phyloP scores from a whole-genome alignment of 257 asterid species.

The Primulina eburnea region DNA sequence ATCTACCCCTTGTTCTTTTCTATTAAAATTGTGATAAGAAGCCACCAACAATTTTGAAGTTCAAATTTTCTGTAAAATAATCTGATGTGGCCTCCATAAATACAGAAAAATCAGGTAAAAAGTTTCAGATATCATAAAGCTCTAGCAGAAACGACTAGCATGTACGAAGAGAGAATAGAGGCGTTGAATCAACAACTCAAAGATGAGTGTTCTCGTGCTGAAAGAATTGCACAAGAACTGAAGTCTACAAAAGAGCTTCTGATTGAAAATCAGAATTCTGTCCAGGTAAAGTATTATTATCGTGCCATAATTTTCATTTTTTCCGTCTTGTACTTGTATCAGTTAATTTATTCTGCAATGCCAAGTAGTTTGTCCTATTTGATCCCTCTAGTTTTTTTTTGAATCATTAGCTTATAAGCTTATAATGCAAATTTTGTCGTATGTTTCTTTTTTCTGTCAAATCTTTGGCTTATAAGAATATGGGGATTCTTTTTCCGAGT shows the following conservation, averaged over 20 bases:
- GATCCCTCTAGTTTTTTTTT: too few relatives aligned
- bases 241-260: conserved; percentile 36
- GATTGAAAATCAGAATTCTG: conserved; percentile 42
- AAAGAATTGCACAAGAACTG: conserved; percentile 52
- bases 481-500: conserved; percentile 2
- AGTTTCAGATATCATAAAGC: conserved; percentile 51
- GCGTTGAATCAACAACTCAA: conserved; percentile 50
- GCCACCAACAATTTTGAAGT: neutral
- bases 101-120: conserved; percentile 58
- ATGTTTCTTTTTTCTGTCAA: neutral
- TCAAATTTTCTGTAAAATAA: conserved; percentile 9
- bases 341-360: neutral
- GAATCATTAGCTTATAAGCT: too few relatives aligned
- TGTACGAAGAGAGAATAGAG: conserved; percentile 66
- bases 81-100: conserved; percentile 25
- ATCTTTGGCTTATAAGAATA: neutral
- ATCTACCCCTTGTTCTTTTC: neutral
- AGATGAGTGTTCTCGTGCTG: conserved; percentile 44
- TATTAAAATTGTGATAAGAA: conserved; percentile 2
- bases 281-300: conserved; percentile 45
- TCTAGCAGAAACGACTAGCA: conserved; percentile 69
- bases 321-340: neutral
- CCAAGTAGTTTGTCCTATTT: neutral
- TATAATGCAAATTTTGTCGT: neutral
- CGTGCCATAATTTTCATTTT: conserved; percentile 8